phyloP scores from a whole-genome alignment of 345 rosid species.

The Excoecaria agallocha region DNA sequence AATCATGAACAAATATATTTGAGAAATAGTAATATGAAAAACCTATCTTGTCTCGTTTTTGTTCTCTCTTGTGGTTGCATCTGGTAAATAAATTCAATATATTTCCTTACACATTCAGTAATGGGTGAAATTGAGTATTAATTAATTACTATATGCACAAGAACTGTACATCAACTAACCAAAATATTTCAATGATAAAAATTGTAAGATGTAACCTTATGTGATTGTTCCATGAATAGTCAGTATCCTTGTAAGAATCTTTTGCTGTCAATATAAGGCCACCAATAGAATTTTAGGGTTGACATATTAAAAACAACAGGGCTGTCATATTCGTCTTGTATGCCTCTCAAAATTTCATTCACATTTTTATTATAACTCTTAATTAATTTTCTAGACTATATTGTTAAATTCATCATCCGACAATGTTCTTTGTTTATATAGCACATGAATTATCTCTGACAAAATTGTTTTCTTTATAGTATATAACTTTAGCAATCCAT shows the following conservation, averaged over 20 bases:
- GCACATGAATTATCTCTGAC: constrained; percentile 16
- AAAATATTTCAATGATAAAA: constrained; percentile 15
- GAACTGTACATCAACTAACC: constrained; percentile 5
- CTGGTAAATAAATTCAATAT: background rate
- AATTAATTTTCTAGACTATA: background rate
- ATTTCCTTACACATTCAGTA: background rate
- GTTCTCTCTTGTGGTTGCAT: constrained; percentile 17
- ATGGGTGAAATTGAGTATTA: background rate
- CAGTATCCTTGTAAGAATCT: constrained; percentile 49
- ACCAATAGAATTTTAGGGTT: constrained; percentile 36
- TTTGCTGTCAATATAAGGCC: constrained; percentile 36
- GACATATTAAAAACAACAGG: constrained; percentile 30
- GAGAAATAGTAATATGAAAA: no score
- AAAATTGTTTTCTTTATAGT: constrained; percentile 1
- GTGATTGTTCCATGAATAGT: constrained; percentile 35
- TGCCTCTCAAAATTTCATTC: background rate
- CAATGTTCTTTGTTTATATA: background rate
- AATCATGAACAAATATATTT: no score
- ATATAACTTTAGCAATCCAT: constrained; percentile 4
- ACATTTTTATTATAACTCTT: background rate
- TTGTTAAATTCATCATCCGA: background rate
- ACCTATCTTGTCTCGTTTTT: constrained; percentile 3
- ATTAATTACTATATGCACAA: background rate
- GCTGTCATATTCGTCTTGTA: constrained; percentile 17
- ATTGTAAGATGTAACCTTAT: constrained; percentile 14